Evolutionary conservation across 2,329 filamentous ascomycete species (phyloP), one percentile per base, ranked within the genome.

Genomic region (Colletotrichum scovillei): DNA sequence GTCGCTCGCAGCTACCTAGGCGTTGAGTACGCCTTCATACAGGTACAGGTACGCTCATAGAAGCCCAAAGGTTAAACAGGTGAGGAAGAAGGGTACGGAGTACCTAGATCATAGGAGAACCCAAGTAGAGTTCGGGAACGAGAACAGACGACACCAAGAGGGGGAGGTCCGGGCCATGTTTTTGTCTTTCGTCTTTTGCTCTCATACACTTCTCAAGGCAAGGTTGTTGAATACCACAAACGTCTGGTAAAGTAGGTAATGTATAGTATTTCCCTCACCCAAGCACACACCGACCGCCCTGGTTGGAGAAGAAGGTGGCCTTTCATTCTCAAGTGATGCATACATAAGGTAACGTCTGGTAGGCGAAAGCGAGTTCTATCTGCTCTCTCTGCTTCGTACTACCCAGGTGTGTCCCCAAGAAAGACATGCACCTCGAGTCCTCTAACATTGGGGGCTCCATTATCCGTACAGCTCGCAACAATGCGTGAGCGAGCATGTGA

Each of bases 141-240:
- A 63, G 59, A 63, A 30, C 26, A 28, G 59, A 63, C 59, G 59
- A 52, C 59, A 49, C 59, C 26, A 22, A 62, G 19, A 38, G 38
- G 26, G 16, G 16, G 32, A 24, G 58, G 35, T 26, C 35, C 14
- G 24, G 58, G 35, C 35, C 42, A 49, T 49, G 19, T 49, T 49
- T 49, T 49, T 49, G 42, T 49, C 42, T 49, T n/a, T 9, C 19
- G 19, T 49, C 42, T 49, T 49, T 9, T 49, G 2, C 19, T 49
- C 42, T 49, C 8, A 49, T 19, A 26, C 19, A 49, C 42, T n/a
- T 19, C 42, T n/a, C 19, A 19, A n/a, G 42, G 16, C n/a, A 24
- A 55, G 9, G 52, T 35, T 35, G 11, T 35, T 12, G 9, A 12
- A 35, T 35, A 35, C 32, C 12, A 11, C 32, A 35, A 35, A 35